phyloP scores from a whole-genome alignment of 2,329 filamentous ascomycete genomes.

The Ophiostoma piceae region DNA sequence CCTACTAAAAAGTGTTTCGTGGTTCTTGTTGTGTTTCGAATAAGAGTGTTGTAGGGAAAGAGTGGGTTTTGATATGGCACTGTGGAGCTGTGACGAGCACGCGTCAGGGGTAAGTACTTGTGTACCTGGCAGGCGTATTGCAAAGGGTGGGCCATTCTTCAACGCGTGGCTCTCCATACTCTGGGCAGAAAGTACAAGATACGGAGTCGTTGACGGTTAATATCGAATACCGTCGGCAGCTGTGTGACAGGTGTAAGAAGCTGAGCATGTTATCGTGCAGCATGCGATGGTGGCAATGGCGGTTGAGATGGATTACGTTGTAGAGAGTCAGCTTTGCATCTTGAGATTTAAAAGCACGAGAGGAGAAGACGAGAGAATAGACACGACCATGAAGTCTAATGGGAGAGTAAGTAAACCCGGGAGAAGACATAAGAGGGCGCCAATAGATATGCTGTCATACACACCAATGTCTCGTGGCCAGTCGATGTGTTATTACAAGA shows the following conservation, averaged over 20 bases:
- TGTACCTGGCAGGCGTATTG: neutral
- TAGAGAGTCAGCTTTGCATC: too few relatives aligned
- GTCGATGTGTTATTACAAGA: neutral
- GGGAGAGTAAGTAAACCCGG: too few relatives aligned
- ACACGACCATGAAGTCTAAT: neutral
- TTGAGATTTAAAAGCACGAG: too few relatives aligned
- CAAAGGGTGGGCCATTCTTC: neutral
- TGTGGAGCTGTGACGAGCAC: slow-evolving; percentile 4
- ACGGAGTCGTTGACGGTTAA: neutral
- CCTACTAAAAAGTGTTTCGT: neutral
- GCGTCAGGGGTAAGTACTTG: slow-evolving; percentile 11
- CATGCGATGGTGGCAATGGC: neutral
- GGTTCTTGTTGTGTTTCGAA: slow-evolving; percentile 10
- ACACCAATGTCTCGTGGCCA: neutral
- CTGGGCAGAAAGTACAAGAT: neutral
- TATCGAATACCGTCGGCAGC: neutral
- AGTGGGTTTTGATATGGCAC: neutral
- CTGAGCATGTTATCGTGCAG: neutral
- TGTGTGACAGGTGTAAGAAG: neutral
- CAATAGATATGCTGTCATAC: neutral
- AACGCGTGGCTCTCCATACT: neutral
- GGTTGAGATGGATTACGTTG: neutral
- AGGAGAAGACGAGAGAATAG: neutral
- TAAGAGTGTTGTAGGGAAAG: slow-evolving; percentile 3
- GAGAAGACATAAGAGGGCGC: neutral